phyloP scores from a whole-genome alignment of 805 yeast genomes.

The Candida maris region DNA sequence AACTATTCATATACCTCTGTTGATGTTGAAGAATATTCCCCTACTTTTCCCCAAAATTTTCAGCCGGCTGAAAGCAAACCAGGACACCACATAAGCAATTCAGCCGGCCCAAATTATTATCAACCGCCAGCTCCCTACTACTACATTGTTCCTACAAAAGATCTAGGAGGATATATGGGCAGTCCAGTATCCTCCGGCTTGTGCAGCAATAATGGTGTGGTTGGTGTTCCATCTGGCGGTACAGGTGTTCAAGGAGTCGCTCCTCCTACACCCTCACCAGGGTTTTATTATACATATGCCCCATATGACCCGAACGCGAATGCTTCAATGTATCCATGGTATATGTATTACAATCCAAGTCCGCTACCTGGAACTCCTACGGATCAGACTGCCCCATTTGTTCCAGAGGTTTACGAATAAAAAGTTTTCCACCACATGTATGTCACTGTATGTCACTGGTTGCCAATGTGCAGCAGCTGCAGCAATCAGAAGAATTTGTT shows the following conservation, averaged over 20 bases:
- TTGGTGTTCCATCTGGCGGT: slow-evolving; percentile 11
- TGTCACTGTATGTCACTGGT: too few species aligned
- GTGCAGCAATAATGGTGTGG: slow-evolving; percentile 10
- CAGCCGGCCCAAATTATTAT: slow-evolving; percentile 16
- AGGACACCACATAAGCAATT: slow-evolving; percentile 10
- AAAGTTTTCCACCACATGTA: too few species aligned
- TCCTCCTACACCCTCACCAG: slow-evolving; percentile 20
- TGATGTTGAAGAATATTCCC: slow-evolving; percentile 24
- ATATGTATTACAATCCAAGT: slow-evolving; percentile 29
- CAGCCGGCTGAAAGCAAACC: slow-evolving; percentile 8
- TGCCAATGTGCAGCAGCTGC: too few species aligned
- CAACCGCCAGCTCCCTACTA: slow-evolving; percentile 26
- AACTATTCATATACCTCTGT: slow-evolving; percentile 27
- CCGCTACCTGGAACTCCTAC: slow-evolving; percentile 21
- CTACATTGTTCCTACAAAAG: slow-evolving; percentile 29
- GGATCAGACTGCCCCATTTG: slow-evolving; percentile 13
- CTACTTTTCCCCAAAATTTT: slow-evolving; percentile 10
- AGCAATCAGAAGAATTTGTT: too few species aligned
- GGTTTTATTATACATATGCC: slow-evolving; percentile 29
- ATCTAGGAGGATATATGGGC: slow-evolving; percentile 18
- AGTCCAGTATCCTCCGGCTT: slow-evolving; percentile 13
- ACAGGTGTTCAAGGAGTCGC: slow-evolving; percentile 15
- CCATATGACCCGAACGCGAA: slow-evolving; percentile 21
- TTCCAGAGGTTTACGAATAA: slow-evolving; percentile 18
- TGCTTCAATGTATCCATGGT: slow-evolving; percentile 29